phyloP scores from a whole-genome alignment of 345 rosid species.

The Psidium guajava region DNA sequence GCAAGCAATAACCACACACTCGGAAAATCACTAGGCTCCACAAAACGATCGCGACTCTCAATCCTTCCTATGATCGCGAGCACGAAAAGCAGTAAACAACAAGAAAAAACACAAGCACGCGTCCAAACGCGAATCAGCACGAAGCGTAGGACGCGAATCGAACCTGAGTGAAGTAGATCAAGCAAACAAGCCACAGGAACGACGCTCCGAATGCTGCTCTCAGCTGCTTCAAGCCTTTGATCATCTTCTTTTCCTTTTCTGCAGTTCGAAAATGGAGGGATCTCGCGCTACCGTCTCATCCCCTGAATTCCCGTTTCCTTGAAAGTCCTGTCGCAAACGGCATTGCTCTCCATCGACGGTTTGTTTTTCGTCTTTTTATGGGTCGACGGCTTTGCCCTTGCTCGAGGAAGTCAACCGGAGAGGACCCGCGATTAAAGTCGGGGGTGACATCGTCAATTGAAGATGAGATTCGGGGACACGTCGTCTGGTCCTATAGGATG shows the following conservation, averaged over 20 bases:
- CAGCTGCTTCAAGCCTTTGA: slow-evolving; percentile 49
- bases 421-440: neutral
- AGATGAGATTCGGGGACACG: neutral
- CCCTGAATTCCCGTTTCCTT: neutral
- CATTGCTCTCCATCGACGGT: neutral
- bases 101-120: neutral
- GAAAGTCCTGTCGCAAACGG: neutral
- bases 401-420: neutral
- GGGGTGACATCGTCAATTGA: neutral
- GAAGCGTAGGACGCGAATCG: neutral
- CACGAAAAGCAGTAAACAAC: neutral
- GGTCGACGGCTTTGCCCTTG: neutral
- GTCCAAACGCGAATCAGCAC: neutral
- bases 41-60: neutral
- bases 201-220: slow-evolving; percentile 58
- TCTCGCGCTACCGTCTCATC: neutral
- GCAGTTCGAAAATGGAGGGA: neutral
- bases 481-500: neutral
- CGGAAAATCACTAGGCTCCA: neutral
- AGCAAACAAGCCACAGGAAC: slow-evolving; percentile 86
- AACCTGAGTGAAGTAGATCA: slow-evolving; percentile 92
- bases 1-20: neutral
- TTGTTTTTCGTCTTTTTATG: neutral
- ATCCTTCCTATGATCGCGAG: neutral
- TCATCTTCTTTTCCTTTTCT: slow-evolving; percentile 22